Evolutionary conservation across 139 green algal species (phyloP), one percentile per base, ranked within the genome.

Genomic region (Bryopsis sp.): DNA sequence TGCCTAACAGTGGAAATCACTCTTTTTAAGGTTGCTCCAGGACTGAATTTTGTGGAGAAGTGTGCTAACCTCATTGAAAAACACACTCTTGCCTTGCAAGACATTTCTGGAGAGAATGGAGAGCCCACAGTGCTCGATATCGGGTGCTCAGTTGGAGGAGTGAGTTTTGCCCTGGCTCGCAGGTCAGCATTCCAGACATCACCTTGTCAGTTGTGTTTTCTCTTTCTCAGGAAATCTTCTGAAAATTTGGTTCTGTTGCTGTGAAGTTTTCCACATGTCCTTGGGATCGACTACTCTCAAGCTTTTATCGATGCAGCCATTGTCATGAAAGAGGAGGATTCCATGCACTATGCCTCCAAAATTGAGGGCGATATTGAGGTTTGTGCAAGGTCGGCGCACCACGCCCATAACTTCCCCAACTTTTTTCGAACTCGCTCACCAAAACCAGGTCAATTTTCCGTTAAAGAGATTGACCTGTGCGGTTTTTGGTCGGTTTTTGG

Each of bases 71-170:
- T 77, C 6, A 64, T 48, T 39, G 71, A 77, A 36, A 70, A 62
- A 33, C 48, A 72, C 63, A 72, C 63, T 31, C 3, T 35, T 19
- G 32, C 29, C 24, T 35, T 77, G 63, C 47, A 67, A 46, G 71
- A 77, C 37, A 67, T 77, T 58, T 72, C 69, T 22, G 69, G 69
- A n/a, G 69, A 75, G 34, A 37, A n/a, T 7, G 39, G 3, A 7
- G 36, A 66, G 22, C 8, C 48, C 6, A 72, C 35, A 35, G 81
- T 74, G 2, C 58, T 88, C 22, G 82, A 88, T 68, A 32, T 88
- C 8, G 82, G 82, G 1, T 88, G 82, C 58, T 67, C 70, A 6
- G 73, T 84, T 22, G 82, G 82, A 31, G 82, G 72, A 26, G 62
- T 48, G 11, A 72, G 67, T 1, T 87, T 87, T 69, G 76, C 78